Evolutionary conservation across 2,329 filamentous ascomycete species (phyloP), one percentile per base, ranked within the genome.

Genomic region (Xylaria sp.): DNA sequence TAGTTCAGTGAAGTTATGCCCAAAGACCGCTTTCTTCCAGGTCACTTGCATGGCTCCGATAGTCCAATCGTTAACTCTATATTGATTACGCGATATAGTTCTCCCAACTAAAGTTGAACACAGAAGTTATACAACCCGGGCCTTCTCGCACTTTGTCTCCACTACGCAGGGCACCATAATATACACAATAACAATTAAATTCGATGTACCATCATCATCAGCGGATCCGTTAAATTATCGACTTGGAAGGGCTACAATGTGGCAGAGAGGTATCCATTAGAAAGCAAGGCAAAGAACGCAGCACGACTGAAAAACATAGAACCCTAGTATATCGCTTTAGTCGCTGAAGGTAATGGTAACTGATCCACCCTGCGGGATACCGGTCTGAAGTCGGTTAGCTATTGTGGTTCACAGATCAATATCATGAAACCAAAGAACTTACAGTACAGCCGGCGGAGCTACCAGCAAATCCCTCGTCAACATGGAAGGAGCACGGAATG

Each of bases 371-470:
- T 72, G 54, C n/a, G 70, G 71, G 71, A 86, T 76, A 44, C 79
- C 79, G 38, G 84, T 84, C 85, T 87, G 63, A 59, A 40, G 33
- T 49, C 53, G 72, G 57, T 71, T 60, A 71, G 69, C 20, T 33
- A 11, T 6, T 7, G 36, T 23, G 33, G 6, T 36, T 31, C 78
- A 51, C 71, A 77, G 74, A 53, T 5, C 44, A 15, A 53, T 17
- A n/a, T 23, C 53, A 44, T 67, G 57, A 38, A 53, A 17, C 40
- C 26, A 48, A 48, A 7, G 60, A 68, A 87, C 92, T 87, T 89
- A 96, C 93, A 59, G 93, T 97, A 88, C 93, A 97, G 68, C 93
- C 93, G 70, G 82, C 84, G 68, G 81, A 78, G 72, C 86, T 44
- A 20, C 44, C 86, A 42, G 82, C 79, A 83, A 90, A 96, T 11